Percentiles rank a stretch among this genome's conserved stretches.
These are phyloP conservation scores for Polygonum maritimum DNA, from an alignment of 148 eudicot species.

Conservation along the genomic window DNA sequence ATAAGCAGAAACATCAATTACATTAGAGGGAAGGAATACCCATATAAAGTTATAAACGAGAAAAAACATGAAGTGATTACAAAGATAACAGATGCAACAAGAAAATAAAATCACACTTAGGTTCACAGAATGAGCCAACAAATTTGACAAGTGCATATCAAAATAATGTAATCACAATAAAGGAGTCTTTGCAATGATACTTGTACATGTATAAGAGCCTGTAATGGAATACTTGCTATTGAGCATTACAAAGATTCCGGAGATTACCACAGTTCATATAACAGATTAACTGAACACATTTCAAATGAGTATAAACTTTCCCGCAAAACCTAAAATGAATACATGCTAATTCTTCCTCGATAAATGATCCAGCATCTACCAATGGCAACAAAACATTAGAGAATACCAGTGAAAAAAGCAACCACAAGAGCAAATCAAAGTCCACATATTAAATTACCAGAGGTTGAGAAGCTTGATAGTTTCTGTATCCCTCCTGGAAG, in stretches of 20 bases:
- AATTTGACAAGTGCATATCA: background rate
- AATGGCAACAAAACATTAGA: background rate
- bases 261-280: background rate
- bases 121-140: background rate
- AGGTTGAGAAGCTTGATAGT: constrained; percentile 53
- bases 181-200: background rate
- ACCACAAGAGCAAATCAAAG: constrained; percentile 2
- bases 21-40: background rate
- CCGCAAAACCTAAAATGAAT: background rate
- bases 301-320: background rate
- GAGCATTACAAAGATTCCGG: background rate
- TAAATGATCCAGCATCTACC: background rate
- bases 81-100: background rate
- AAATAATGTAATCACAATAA: background rate
- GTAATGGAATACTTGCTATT: background rate
- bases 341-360: background rate
- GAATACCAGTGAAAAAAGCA: background rate
- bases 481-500: constrained; percentile 56
- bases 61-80: background rate
- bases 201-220: background rate
- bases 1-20: background rate
- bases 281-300: background rate
- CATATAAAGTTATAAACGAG: background rate
- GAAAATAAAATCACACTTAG: background rate
- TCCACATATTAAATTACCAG: constrained; percentile 19